Base-by-base conservation (phyloP, 2,329 filamentous ascomycete species). In the Sporothrix globosa region DNA sequence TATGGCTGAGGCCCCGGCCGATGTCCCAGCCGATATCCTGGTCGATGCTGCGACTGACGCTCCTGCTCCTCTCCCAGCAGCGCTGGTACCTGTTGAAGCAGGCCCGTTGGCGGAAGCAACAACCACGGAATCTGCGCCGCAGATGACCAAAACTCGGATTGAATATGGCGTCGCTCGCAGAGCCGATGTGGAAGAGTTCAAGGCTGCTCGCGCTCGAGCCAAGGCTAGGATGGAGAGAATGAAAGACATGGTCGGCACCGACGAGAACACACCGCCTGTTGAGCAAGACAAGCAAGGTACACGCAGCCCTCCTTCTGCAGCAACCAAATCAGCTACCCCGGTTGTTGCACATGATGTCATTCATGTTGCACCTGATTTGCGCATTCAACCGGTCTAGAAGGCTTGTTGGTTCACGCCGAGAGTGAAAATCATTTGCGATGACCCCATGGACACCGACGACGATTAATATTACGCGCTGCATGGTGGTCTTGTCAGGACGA, bases 321-420 rank as follows among this genome's bases (percentile, higher is more conserved):
- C 24, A 7, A 30, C 11, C 6, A 13, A 21, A 4, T 60, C 56
- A 41, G 41, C 58, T 1, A 11, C 39, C 14, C 3, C 27, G 17
- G 24, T 17, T 34, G 53, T 30, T 21, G 63, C 63, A 3, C 4
- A 67, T 24, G 65, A 67, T 27, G 65, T 67, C n/a, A 67, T 67
- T 13, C 65, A 67, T 34, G 65, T 67, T 54, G 50, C 34, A 6
- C 65, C 65, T 50, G 34, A 34, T 14, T 5, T 27, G 30, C 30
- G 46, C 5, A 4, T 60, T 6, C 56, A 39, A 63, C 24, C n/a
- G 34, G 65, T 24, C 50, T 67, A 67, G 63, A 67, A 53, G 46
- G 17, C 63, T 53, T 48, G 48, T 17, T 65, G 61, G 61, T 65
- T 50, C 61, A 27, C 58, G n/a, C 39, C 58, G 21, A 44, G 39